These are phyloP conservation scores for Penicillium canariense DNA, from an alignment of 495 filamentous ascomycete species.

Conservation along the genomic window DNA sequence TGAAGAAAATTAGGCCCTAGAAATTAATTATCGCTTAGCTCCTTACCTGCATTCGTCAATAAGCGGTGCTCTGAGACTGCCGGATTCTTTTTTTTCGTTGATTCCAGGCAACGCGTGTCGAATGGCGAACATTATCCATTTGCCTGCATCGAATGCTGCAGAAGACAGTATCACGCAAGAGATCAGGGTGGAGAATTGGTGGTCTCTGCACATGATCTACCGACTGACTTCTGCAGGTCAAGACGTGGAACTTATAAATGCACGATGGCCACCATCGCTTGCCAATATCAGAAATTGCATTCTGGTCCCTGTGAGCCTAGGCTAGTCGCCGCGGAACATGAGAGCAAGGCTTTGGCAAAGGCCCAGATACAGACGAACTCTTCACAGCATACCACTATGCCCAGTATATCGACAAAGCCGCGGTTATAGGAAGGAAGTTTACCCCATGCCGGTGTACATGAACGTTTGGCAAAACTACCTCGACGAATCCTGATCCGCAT, in stretches of 20 bases:
- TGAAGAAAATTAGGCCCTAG: no score
- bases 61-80: neutral
- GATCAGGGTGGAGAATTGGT: slow-evolving; percentile 24
- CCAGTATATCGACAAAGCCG: slow-evolving; percentile 43
- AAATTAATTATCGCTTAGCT: no score
- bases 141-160: slow-evolving; percentile 4
- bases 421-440: slow-evolving; percentile 40
- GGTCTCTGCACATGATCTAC: slow-evolving; percentile 29
- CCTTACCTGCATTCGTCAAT: slow-evolving; percentile 26
- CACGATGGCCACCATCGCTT: slow-evolving; percentile 8
- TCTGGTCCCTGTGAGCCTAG: slow-evolving; percentile 14
- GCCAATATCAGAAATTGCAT: slow-evolving; percentile 9
- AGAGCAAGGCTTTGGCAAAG: slow-evolving; percentile 41
- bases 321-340: slow-evolving; percentile 24
- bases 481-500: slow-evolving; percentile 38
- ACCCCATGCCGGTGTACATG: slow-evolving; percentile 45
- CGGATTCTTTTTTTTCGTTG: neutral
- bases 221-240: slow-evolving; percentile 26
- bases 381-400: slow-evolving; percentile 54
- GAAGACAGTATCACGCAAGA: slow-evolving; percentile 20
- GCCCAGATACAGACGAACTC: slow-evolving; percentile 42
- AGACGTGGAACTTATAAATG: slow-evolving; percentile 17
- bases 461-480: slow-evolving; percentile 48
- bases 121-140: slow-evolving; percentile 22
- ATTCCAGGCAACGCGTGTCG: slow-evolving; percentile 19